A percentile compares a stretch with the other conserved stretches of the same genome.
Conservation (phyloP, 1,284 basidiomycete species). For the Cryptococcus neoformans region DNA sequence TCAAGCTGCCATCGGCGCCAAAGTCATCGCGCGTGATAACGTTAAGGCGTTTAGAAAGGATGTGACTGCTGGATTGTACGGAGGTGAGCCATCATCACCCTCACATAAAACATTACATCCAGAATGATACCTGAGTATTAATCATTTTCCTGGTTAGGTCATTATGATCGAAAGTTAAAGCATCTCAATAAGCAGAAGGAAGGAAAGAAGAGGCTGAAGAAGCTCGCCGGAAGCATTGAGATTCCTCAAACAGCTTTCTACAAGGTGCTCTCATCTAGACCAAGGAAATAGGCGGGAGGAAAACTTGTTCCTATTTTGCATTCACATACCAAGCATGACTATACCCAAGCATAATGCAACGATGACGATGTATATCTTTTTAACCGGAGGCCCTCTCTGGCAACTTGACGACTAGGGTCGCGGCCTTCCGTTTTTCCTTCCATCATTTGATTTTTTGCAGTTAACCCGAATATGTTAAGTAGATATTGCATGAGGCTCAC, state of each 20-base stretch:
- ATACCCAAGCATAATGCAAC: no score
- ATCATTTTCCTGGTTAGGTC: conserved; percentile 52
- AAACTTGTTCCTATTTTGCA: no score
- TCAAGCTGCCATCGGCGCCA: conserved; percentile 72
- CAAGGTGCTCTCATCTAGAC: conserved; percentile 64
- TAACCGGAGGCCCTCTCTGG: no score
- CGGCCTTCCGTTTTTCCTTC: no score
- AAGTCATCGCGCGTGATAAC: conserved; percentile 83
- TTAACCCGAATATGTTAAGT: no score
- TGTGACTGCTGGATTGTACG: conserved; percentile 91
- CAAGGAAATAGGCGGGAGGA: conserved; percentile 7
- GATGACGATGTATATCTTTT: no score
- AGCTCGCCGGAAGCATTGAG: conserved; percentile 72
- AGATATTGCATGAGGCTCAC: no score
- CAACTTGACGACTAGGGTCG: no score
- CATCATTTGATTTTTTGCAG: no score
- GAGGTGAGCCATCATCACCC: conserved; percentile 55
- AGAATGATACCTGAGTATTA: background rate
- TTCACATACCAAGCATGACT: no score
- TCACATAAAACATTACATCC: background rate
- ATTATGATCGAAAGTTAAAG: conserved; percentile 88
- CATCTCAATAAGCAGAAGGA: conserved; percentile 90
- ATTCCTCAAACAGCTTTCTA: conserved; percentile 90
- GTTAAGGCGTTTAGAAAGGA: conserved; percentile 86
- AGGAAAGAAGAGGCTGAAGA: conserved; percentile 81